These are phyloP conservation scores for Wickerhamiella nectarea DNA, from an alignment of 805 yeast genomes.

Conservation along the genomic window DNA sequence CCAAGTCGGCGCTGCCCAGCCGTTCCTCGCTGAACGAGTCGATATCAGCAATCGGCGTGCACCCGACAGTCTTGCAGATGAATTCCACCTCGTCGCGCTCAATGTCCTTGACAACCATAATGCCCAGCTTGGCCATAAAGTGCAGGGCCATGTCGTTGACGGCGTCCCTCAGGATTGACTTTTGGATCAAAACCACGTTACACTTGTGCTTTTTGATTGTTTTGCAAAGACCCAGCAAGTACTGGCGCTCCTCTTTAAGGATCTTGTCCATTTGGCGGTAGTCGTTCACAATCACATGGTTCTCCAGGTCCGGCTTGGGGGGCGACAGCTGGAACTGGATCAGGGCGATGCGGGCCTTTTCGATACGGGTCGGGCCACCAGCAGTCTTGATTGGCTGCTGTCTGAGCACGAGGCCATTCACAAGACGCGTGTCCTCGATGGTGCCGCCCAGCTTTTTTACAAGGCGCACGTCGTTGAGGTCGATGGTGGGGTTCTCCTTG, in stretches of 20 bases:
- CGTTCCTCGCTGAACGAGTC: conserved; percentile 89
- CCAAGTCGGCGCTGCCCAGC: conserved; percentile 79
- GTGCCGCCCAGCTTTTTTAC: conserved; percentile 96
- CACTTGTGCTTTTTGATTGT: conserved; percentile 94
- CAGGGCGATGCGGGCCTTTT: conserved; percentile 81
- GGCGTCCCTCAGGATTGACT: conserved; percentile 88
- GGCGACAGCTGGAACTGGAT: conserved; percentile 92
- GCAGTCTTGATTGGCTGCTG: conserved; percentile 82
- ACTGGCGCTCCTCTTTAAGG: conserved; percentile 93
- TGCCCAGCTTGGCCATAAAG: conserved; percentile 82
- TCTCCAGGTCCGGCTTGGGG: conserved; percentile 96
- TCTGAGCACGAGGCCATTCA: conserved; percentile 78
- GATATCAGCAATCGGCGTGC: conserved; percentile 92
- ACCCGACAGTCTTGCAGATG: conserved; percentile 69
- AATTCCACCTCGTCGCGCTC: conserved; percentile 96
- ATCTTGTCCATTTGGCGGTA: conserved; percentile 99
- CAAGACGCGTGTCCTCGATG: conserved; percentile 86
- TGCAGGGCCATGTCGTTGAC: conserved; percentile 90
- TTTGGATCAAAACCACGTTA: conserved; percentile 79
- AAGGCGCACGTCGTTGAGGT: conserved; percentile 73
- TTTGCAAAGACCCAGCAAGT: conserved; percentile 85
- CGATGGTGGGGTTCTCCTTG: conserved; percentile 50
- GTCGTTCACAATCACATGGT: conserved; percentile 92
- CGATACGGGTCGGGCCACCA: conserved; percentile 90
- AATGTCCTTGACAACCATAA: conserved; percentile 86